Percentiles rank a stretch among this genome's conserved stretches.
Evolutionary conservation across 2,329 filamentous ascomycete genomes (phyloP).

Genomic region (Falciphora oryzae): DNA sequence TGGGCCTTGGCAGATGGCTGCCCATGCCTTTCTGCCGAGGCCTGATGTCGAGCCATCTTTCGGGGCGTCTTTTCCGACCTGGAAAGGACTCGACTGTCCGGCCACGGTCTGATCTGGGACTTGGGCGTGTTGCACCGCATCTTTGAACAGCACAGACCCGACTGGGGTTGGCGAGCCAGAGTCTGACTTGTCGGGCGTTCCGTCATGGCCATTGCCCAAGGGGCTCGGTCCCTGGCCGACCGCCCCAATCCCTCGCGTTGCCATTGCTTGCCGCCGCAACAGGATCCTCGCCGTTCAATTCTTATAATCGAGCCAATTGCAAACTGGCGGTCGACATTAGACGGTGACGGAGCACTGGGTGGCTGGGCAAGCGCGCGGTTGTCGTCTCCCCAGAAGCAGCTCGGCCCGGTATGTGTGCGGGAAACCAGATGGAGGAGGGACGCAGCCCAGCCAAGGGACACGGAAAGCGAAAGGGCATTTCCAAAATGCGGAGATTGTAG

Average conservation of each 20-base stretch:
- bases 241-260: background rate
- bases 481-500: background rate
- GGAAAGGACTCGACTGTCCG: no score
- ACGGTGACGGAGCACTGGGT: background rate
- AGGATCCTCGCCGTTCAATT: background rate
- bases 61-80: background rate
- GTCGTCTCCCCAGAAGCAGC: no score
- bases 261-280: background rate
- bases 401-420: no score
- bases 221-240: background rate
- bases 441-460: no score
- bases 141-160: background rate
- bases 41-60: background rate
- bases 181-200: background rate
- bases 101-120: no score
- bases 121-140: background rate
- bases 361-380: no score
- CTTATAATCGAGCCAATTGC: background rate
- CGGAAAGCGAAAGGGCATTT: no score
- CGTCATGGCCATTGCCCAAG: background rate
- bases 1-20: constrained; percentile 30
- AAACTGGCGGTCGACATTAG: background rate
- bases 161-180: background rate
- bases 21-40: background rate
- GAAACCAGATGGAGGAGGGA: no score